phyloP scores from a whole-genome alignment of 2,329 filamentous ascomycete genomes.

The Graphium sp. region DNA sequence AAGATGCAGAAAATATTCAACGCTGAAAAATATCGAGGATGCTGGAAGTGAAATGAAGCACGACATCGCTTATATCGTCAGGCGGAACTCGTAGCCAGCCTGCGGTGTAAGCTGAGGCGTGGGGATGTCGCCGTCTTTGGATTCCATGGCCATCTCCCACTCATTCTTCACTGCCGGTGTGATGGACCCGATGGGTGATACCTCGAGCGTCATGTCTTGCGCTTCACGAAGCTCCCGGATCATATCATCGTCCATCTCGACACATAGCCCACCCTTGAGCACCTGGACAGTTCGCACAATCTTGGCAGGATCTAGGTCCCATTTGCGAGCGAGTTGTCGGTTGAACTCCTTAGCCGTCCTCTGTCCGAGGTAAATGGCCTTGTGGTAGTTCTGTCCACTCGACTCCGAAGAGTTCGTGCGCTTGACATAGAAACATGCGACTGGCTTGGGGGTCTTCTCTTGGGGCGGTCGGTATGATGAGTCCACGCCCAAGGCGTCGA shows the following conservation, averaged over 20 bases:
- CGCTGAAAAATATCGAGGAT: too few relatives aligned
- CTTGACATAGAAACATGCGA: conserved; percentile 78
- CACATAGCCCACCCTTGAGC: conserved; percentile 57
- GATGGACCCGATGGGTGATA: background rate
- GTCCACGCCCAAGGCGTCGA: conserved; percentile 87
- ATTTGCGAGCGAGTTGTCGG: conserved; percentile 58
- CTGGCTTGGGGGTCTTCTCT: conserved; percentile 51
- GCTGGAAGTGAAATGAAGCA: too few relatives aligned
- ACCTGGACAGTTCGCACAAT: conserved; percentile 58
- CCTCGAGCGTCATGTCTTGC: conserved; percentile 30
- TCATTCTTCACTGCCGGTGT: conserved; percentile 1
- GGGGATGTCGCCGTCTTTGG: conserved; percentile 1
- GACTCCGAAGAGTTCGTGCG: conserved; percentile 22
- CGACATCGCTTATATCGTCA: too few relatives aligned
- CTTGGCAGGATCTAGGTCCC: conserved; percentile 55
- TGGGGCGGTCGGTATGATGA: conserved; percentile 63
- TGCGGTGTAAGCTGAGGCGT: background rate
- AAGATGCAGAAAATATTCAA: too few relatives aligned
- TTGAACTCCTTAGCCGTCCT: conserved; percentile 63
- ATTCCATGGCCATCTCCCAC: conserved; percentile 4
- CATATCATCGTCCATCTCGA: conserved; percentile 83
- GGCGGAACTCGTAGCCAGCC: conserved; percentile 1
- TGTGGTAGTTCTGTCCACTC: conserved; percentile 39
- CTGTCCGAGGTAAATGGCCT: conserved; percentile 71
- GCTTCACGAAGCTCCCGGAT: conserved; percentile 72